Evolutionary conservation across 192 early-diverging fungal species (phyloP), one percentile per base, ranked within the genome.

Genomic region (Entomortierella lignicola): DNA sequence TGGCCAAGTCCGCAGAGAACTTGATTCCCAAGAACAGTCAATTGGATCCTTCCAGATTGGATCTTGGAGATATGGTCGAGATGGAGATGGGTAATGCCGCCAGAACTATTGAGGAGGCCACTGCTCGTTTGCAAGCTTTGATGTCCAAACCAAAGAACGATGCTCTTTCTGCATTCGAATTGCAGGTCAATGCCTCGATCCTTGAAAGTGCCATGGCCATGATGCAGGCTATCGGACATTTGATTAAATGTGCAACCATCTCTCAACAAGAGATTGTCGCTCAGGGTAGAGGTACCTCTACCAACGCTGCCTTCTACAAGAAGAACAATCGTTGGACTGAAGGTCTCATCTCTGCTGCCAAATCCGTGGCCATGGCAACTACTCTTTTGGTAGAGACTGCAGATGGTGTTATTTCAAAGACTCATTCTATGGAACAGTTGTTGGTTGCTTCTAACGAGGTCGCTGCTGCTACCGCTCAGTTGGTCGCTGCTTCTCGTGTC

Each of bases 291-390:
- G 95, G 95, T 5, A 77, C 88, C 0, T 90, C 89, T 47, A 89
- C 93, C 15, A 92, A 89, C 59, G 90, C 91, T 1, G 95, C 94
- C 1, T 98, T 98, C 81, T 99, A 99, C 89, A 98, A 98, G 83
- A 99, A 99, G 87, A 95, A 99, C 87, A 98, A 99, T 88, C 94
- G 96, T 64, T 99, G 98, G 98, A 99, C 97, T 6, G 98, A 99
- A 79, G 98, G 98, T 26, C 87, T 99, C 20, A 97, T 99, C 63
- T 95, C 94, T 8, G 98, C 98, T 0, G 98, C 98, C 18, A 95
- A 98, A 80, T 88, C 96, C 0, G 96, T 99, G 17, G 95, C 98
- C 1, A 54, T 93, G n/a, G 96, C 96, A 11, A 99, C 98, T 2
- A 95, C 92, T 29, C 85, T 91, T 43, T 80, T 99, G 59, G 97